Conservation (phyloP, 2,329 filamentous ascomycete species). For the Cordyceps sp. region DNA sequence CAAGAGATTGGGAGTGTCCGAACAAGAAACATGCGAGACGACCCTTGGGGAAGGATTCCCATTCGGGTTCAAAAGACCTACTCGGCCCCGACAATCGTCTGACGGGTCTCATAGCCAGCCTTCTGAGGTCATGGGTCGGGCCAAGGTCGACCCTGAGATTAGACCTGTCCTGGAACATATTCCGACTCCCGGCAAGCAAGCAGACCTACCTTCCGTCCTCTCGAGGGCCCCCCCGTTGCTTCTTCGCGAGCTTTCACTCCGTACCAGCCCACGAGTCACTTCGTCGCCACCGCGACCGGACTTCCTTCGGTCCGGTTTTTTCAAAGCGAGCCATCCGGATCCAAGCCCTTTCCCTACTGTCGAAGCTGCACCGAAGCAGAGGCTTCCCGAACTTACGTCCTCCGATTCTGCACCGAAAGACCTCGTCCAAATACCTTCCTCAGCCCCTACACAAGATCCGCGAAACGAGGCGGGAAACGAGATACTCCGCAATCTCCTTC, state of each 20-base stretch:
- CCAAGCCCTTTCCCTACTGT: no score
- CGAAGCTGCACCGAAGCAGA: no score
- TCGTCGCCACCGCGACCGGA: background rate
- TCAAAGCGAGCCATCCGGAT: no score
- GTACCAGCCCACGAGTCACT: background rate
- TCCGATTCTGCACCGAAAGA: no score
- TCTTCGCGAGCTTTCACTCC: slow-evolving; percentile 1
- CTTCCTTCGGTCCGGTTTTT: no score
- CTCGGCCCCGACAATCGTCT: slow-evolving; percentile 6
- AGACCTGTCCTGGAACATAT: background rate
- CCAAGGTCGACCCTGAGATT: background rate
- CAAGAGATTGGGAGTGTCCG: slow-evolving; percentile 1
- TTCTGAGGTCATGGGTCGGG: background rate
- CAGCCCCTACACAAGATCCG: background rate
- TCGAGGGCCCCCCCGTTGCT: background rate
- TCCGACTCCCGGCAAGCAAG: background rate
- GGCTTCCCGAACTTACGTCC: no score
- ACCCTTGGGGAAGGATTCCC: slow-evolving; percentile 5
- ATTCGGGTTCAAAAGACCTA: slow-evolving; percentile 4
- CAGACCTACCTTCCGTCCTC: background rate
- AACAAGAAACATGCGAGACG: slow-evolving; percentile 4
- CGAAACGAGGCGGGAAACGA: background rate
- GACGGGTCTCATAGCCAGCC: background rate
- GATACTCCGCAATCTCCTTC: background rate
- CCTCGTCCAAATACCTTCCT: no score